Evolutionary conservation across 305 asterid genomes (phyloP).

Genomic region (Fraxinus ornus): DNA sequence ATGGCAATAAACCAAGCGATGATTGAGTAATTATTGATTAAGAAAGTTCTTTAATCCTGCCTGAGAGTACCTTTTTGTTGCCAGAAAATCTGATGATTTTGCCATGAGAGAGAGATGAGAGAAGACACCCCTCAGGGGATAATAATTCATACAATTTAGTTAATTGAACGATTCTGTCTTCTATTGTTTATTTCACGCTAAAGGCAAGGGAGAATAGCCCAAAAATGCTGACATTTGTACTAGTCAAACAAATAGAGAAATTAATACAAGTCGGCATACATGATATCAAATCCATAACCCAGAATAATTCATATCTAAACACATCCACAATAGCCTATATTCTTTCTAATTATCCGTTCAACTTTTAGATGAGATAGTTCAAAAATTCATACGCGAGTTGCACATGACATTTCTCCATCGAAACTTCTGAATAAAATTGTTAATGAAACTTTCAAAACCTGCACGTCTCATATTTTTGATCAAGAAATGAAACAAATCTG

Average conservation of each 20-base stretch:
- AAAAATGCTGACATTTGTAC: neutral
- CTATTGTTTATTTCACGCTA: neutral
- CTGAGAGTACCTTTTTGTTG: neutral
- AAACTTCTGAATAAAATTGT: neutral
- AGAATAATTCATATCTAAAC: neutral
- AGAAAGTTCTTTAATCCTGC: neutral
- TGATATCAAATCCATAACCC: neutral
- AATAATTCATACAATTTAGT: neutral
- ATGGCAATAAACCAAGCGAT: neutral
- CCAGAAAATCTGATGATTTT: conserved; percentile 2
- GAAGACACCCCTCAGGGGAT: neutral
- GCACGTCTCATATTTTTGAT: neutral
- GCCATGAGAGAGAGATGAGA: neutral
- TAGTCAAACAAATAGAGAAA: neutral
- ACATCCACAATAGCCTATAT: neutral
- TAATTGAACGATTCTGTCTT: neutral
- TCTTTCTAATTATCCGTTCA: neutral
- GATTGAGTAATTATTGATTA: neutral
- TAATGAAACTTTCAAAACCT: neutral
- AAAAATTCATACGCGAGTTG: neutral
- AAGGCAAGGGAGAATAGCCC: neutral
- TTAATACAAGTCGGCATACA: neutral
- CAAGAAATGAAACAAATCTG: neutral
- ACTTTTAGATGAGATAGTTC: neutral
- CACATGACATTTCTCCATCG: neutral